phyloP scores from a whole-genome alignment of 208 protist species.

The Leishmania tropica region DNA sequence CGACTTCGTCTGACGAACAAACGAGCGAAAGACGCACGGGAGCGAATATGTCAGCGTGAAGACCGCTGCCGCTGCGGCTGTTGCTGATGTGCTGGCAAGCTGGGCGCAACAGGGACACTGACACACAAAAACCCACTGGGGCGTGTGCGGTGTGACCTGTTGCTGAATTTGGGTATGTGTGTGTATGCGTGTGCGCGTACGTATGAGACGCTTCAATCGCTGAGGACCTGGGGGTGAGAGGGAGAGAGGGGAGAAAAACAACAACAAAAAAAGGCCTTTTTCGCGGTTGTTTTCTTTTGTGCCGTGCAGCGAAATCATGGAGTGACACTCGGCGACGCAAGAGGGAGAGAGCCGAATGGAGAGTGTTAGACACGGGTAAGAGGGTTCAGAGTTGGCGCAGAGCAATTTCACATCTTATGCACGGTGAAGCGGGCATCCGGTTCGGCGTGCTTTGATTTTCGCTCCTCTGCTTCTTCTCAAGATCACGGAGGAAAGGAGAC shows the following conservation, averaged over 20 bases:
- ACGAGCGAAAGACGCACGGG: not conserved
- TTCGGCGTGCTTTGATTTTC: not conserved
- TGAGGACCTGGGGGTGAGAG: not conserved
- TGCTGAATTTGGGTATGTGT: not conserved
- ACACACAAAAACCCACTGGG: not conserved
- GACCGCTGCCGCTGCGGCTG: not conserved
- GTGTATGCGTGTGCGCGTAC: too few species aligned
- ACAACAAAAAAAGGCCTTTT: not conserved
- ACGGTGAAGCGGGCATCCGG: not conserved
- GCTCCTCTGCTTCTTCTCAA: not conserved
- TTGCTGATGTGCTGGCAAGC: not conserved
- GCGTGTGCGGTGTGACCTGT: not conserved
- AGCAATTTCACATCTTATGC: not conserved
- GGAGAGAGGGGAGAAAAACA: not conserved
- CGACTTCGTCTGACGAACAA: not conserved
- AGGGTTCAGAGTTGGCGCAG: not conserved
- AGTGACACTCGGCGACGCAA: not conserved
- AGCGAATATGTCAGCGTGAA: not conserved
- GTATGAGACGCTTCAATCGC: not conserved
- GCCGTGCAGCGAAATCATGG: not conserved
- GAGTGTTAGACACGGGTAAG: not conserved
- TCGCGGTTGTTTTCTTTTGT: not conserved
- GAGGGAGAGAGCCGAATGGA: not conserved
- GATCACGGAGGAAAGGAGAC: not conserved
- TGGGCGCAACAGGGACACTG: not conserved